Base-by-base conservation (phyloP, 139 green algal species). In the Trebouxia sp. region DNA sequence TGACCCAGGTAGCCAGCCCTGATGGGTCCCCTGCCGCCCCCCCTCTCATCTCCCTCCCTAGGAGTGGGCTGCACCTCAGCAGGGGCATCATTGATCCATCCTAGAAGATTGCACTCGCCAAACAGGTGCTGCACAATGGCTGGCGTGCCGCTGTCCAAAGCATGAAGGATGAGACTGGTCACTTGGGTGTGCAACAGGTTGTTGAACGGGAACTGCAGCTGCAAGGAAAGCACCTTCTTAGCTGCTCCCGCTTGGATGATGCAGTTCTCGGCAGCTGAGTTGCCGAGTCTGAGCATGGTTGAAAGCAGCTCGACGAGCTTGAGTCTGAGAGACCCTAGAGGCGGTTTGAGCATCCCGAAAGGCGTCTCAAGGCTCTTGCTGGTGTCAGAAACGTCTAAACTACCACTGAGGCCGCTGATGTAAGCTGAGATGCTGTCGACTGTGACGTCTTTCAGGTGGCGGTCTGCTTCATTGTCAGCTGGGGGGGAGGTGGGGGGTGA, bases 171-270 rank as follows among this genome's bases (percentile, higher is more conserved):
- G 79, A 98, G 80, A 43, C 22, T 51, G 65, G n/a, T 58, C 11
- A 79, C 91, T 51, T 89, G 86, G 75, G 92, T 89, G 80, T 98
- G 94, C 76, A 98, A 86, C 65, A 94, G 81, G 83, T 97, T 98
- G 88, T 98, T 97, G 92, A 98, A 98, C 37, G 94, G 94, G 83
- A 93, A 95, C 12, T 51, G 56, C 66, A 85, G 65, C 51, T 97
- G 95, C 35, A 98, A 88, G n/a, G 90, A 72, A 81, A 97, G 84
- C 78, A 41, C 26, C 83, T 75, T 79, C 28, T 79, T 28, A 15
- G 43, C n/a, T 7, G 48, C n/a, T 11, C 20, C 24, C 11, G 53
- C 24, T 37, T 14, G 30, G 14, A 80, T 80, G 51, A 72, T 69
- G 35, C 32, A 37, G 3, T 24, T 12, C 62, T 79, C 67, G 10